Percentiles rank a stretch among this genome's conserved stretches.
Conservation (phyloP, 352 stramenopile genomes). For the Thraustochytrium sp. region DNA sequence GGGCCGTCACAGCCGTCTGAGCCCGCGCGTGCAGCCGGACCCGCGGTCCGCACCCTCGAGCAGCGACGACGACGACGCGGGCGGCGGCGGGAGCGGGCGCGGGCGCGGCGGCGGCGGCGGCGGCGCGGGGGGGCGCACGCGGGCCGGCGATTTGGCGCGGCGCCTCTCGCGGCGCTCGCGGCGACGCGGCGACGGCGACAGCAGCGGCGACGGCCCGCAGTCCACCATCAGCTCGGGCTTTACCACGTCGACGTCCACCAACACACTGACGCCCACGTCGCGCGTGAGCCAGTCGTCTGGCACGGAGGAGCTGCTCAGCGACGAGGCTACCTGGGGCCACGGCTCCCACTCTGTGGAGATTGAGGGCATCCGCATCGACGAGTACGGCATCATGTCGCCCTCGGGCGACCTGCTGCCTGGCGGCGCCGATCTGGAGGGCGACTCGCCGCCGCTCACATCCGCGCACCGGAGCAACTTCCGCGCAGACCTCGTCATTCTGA, state of each 20-base stretch:
- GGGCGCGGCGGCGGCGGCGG: no score
- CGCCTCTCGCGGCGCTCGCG: neutral
- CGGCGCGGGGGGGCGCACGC: no score
- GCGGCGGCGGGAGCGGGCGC: no score
- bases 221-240: neutral
- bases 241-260: neutral
- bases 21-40: no score
- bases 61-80: no score
- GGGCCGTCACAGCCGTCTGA: neutral
- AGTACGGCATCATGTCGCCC: slow-evolving; percentile 3
- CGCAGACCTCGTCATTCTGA: neutral
- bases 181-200: neutral
- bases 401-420: neutral
- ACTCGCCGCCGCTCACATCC: neutral
- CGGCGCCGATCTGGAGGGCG: neutral
- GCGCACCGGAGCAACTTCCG: neutral
- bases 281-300: neutral
- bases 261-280: neutral
- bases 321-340: neutral
- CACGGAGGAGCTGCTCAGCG: neutral
- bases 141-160: no score
- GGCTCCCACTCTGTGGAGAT: neutral
- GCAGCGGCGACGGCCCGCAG: neutral
- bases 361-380: slow-evolving; percentile 30
- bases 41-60: no score